These are phyloP conservation scores for Candida berthetii DNA, from an alignment of 805 yeast genomes.

Conservation along the genomic window DNA sequence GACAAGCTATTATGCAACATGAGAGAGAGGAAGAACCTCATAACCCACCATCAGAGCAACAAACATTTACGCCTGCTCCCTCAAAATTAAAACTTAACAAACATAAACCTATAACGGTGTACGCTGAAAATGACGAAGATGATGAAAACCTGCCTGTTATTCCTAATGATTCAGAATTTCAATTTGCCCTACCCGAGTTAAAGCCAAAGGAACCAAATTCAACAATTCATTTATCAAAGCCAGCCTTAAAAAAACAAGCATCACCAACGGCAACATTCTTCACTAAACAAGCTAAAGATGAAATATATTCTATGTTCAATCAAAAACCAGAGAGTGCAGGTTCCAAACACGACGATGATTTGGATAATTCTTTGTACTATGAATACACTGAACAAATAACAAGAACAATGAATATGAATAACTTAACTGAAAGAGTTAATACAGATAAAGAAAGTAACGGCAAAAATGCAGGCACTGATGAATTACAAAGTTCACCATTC, in stretches of 20 bases:
- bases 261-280: constrained; percentile 79
- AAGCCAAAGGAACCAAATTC: constrained; percentile 8
- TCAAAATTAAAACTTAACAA: background rate
- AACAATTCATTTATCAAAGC: constrained; percentile 11
- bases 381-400: constrained; percentile 31
- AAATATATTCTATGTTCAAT: constrained; percentile 71
- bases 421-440: constrained; percentile 25
- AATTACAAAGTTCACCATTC: constrained; percentile 21
- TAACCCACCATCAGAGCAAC: background rate
- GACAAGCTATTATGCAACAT: background rate
- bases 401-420: constrained; percentile 24
- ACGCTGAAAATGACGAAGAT: background rate
- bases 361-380: constrained; percentile 17
- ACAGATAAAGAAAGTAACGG: background rate
- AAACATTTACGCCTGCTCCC: too few species aligned
- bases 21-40: background rate
- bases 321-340: constrained; percentile 31
- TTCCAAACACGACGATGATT: constrained; percentile 11
- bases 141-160: background rate
- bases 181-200: background rate
- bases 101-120: background rate
- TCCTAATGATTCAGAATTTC: background rate
- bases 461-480: background rate
- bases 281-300: constrained; percentile 70
- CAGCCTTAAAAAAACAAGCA: constrained; percentile 25